Conservation (phyloP, 805 yeast genomes). For the Schwanniomyces sp. region DNA sequence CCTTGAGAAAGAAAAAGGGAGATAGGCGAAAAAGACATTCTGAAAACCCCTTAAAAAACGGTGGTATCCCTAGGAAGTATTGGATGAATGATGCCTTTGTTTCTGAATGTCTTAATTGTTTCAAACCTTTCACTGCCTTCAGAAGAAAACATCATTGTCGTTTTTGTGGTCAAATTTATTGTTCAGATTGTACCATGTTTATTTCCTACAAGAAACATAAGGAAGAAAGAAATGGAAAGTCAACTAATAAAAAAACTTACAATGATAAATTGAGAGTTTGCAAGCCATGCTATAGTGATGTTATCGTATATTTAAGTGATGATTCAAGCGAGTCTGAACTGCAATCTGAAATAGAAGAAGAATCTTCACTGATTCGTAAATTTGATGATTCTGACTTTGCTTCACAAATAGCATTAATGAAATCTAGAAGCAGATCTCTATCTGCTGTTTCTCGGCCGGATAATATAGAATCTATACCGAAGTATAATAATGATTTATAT, state of each 20-base stretch:
- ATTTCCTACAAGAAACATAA: conserved; percentile 56
- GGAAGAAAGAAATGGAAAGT: conserved; percentile 29
- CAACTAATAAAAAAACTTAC: conserved; percentile 42
- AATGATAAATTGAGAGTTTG: conserved; percentile 78
- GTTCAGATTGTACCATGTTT: conserved; percentile 76
- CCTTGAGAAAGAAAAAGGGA: conserved; percentile 15
- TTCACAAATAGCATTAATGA: conserved; percentile 9
- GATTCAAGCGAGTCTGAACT: conserved; percentile 46
- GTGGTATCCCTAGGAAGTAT: conserved; percentile 70
- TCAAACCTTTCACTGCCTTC: conserved; percentile 76
- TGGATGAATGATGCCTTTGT: conserved; percentile 98
- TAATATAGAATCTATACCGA: neutral
- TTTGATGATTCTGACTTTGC: conserved; percentile 11
- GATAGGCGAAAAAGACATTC: conserved; percentile 29
- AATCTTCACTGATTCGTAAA: neutral
- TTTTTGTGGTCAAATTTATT: conserved; percentile 93
- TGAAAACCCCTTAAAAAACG: conserved; percentile 44
- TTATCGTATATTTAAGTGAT: conserved; percentile 67
- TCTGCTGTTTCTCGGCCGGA: neutral
- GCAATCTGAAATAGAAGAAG: conserved; percentile 23
- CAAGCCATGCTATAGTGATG: conserved; percentile 70
- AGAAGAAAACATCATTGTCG: conserved; percentile 93
- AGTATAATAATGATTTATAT: neutral
- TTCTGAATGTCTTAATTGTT: conserved; percentile 82
- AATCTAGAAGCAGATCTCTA: neutral